Evolutionary conservation across 2,329 filamentous ascomycete genomes (phyloP).

Genomic region (Epichloe festucae): DNA sequence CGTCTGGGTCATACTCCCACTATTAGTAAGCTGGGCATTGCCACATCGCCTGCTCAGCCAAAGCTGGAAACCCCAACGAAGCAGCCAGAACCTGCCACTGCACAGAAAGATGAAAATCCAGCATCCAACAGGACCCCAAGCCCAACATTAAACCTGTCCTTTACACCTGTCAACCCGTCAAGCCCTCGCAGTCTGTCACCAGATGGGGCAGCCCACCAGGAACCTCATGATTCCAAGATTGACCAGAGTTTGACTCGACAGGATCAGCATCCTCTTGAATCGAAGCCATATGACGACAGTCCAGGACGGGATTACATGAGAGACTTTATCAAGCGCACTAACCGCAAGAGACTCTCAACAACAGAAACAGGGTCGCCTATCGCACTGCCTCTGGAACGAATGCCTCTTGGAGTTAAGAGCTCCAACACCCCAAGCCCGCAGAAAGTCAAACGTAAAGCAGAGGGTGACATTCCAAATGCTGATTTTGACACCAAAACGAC

Average conservation of each 20-base stretch:
- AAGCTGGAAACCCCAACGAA: background rate
- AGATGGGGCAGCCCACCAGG: background rate
- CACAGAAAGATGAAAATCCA: background rate
- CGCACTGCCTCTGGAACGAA: constrained; percentile 13
- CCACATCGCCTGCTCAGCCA: background rate
- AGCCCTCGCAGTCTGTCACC: background rate
- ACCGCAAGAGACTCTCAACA: constrained; percentile 15
- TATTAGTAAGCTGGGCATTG: background rate
- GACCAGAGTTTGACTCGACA: background rate
- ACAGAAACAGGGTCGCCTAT: constrained; percentile 21
- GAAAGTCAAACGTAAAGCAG: constrained; percentile 21
- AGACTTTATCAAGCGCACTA: constrained; percentile 23
- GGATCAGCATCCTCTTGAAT: background rate
- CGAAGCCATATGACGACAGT: constrained; percentile 15
- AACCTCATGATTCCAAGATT: background rate
- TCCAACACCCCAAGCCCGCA: constrained; percentile 22
- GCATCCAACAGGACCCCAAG: background rate
- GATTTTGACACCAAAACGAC: constrained; percentile 12
- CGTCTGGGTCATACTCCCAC: background rate
- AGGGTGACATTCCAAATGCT: constrained; percentile 9
- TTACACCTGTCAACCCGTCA: background rate
- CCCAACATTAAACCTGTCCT: background rate
- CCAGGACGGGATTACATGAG: constrained; percentile 22
- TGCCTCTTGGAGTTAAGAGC: constrained; percentile 21
- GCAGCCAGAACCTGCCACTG: background rate